Percentiles rank a stretch among this genome's conserved stretches.
These are phyloP conservation scores for Exophiala dermatitidis DNA, from an alignment of 2,329 filamentous ascomycete genomes.

Conservation along the genomic window DNA sequence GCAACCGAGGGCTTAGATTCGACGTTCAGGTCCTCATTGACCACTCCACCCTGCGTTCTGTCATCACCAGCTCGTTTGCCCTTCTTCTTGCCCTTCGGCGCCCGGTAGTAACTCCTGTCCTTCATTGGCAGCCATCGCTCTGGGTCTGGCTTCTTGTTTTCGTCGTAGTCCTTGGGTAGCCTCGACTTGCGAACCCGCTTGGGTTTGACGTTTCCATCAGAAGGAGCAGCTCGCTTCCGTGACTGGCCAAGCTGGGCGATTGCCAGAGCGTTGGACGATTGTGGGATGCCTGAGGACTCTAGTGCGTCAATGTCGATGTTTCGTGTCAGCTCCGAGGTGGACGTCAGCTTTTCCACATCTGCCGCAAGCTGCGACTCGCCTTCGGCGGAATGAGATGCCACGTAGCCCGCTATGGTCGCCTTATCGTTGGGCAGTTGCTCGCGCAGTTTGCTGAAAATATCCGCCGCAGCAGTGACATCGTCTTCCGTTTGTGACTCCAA, in stretches of 20 bases:
- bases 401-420: conserved; percentile 70
- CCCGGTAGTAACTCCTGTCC: conserved; percentile 79
- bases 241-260: conserved; percentile 28
- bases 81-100: conserved; percentile 79
- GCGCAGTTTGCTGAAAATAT: conserved; percentile 70
- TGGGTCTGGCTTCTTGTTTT: conserved; percentile 72
- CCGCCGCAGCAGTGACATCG: conserved; percentile 62
- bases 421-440: conserved; percentile 56
- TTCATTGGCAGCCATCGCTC: conserved; percentile 90
- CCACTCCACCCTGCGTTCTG: conserved; percentile 76
- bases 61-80: conserved; percentile 69
- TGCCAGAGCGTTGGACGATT: conserved; percentile 28
- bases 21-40: conserved; percentile 58
- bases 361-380: conserved; percentile 40
- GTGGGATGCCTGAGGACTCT: conserved; percentile 40
- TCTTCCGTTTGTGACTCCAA: conserved; percentile 64
- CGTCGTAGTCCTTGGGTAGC: conserved; percentile 43
- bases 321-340: conserved; percentile 37
- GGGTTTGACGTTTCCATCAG: conserved; percentile 34
- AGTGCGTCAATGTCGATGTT: conserved; percentile 40
- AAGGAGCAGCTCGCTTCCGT: conserved; percentile 36
- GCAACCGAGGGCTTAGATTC: conserved; percentile 40
- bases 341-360: conserved; percentile 34
- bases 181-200: conserved; percentile 41
- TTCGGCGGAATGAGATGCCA: conserved; percentile 67